Conservation (phyloP, 306 rosid genomes). For the Gynostemma pentaphyllum region DNA sequence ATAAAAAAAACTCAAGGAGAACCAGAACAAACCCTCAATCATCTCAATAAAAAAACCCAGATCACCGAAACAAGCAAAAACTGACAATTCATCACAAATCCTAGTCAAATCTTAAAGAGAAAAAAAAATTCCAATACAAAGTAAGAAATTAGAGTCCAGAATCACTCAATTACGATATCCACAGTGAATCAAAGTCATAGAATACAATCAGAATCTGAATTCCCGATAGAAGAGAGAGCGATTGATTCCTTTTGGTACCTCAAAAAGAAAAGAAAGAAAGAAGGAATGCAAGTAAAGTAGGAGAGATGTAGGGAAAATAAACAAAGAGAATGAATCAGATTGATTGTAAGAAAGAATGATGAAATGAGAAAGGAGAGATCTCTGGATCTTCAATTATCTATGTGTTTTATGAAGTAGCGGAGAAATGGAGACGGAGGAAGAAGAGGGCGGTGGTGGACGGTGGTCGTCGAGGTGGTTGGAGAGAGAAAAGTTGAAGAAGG, state of each 20-base stretch:
- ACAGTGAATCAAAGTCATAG: background rate
- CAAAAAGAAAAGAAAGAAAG: background rate
- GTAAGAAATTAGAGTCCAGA: background rate
- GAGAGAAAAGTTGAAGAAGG: constrained; percentile 18
- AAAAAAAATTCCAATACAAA: background rate
- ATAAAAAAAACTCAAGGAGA: background rate
- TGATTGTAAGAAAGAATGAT: background rate
- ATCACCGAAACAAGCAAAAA: constrained; percentile 1
- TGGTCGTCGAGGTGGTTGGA: constrained; percentile 12
- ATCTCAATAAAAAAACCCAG: background rate
- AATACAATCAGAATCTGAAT: background rate
- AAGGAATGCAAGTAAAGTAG: background rate
- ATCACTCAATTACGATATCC: background rate
- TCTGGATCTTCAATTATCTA: background rate
- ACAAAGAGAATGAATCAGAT: constrained; percentile 1
- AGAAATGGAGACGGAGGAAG: constrained; percentile 2
- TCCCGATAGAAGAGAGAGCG: background rate
- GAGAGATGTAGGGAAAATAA: background rate
- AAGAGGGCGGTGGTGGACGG: constrained; percentile 24
- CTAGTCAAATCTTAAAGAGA: background rate
- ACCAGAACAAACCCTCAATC: constrained; percentile 1
- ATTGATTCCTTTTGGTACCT: background rate
- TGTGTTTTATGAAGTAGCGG: constrained; percentile 2
- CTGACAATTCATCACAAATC: background rate
- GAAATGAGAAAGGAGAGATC: background rate